phyloP scores from a whole-genome alignment of 768 basidiomycete species.

The Mycena pura region DNA sequence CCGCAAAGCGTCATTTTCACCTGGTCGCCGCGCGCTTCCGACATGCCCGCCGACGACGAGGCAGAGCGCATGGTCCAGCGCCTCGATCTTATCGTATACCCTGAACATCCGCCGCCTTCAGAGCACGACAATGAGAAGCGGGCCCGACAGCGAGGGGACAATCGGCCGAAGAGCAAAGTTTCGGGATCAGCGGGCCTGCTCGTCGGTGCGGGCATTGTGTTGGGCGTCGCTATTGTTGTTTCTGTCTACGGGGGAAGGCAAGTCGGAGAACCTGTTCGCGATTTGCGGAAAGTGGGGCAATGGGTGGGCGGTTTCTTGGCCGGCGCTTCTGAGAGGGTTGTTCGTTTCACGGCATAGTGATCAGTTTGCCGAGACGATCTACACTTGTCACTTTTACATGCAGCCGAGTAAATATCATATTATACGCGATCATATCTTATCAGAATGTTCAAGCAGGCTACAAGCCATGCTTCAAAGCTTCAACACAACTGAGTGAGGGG shows the following conservation, averaged over 20 bases:
- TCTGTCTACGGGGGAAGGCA: constrained; percentile 49
- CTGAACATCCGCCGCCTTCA: constrained; percentile 47
- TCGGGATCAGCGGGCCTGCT: constrained; percentile 45
- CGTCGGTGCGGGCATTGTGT: constrained; percentile 69
- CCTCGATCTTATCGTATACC: constrained; percentile 65
- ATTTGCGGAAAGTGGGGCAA: constrained; percentile 35
- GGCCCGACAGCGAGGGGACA: constrained; percentile 29
- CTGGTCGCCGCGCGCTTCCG: constrained; percentile 60
- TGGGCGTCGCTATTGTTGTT: constrained; percentile 74
- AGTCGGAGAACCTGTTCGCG: constrained; percentile 30
- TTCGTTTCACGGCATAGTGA: background rate
- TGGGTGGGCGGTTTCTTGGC: constrained; percentile 38
- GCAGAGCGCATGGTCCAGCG: constrained; percentile 66
- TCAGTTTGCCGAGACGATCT: too few species aligned
- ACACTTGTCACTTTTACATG: too few species aligned
- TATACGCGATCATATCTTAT: too few species aligned
- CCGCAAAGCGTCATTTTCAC: constrained; percentile 80
- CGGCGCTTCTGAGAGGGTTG: constrained; percentile 32
- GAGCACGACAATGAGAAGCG: constrained; percentile 32
- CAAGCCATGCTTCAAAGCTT: too few species aligned
- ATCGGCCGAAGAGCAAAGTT: constrained; percentile 21
- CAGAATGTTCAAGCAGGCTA: too few species aligned
- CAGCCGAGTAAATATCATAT: too few species aligned
- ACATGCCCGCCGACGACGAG: constrained; percentile 57
- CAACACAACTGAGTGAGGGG: too few species aligned